phyloP scores from a whole-genome alignment of 2,329 filamentous ascomycete genomes.

The Lachnellula subtilissima region DNA sequence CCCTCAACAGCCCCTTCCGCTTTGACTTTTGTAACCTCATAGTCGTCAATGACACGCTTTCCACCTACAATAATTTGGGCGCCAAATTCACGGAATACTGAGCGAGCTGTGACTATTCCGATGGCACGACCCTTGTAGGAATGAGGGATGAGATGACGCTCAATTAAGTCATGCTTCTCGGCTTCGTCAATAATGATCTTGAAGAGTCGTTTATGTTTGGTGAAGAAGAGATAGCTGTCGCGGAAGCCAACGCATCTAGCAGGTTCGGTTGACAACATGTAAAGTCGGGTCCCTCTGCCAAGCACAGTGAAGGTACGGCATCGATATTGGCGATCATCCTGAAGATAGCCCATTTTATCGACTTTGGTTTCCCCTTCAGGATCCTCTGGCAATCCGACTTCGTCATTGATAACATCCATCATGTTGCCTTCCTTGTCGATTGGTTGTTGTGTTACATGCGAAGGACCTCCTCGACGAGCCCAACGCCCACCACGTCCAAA shows the following conservation, averaged over 20 bases:
- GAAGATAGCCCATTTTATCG: constrained; percentile 78
- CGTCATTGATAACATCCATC: constrained; percentile 85
- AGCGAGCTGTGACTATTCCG: constrained; percentile 91
- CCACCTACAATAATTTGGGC: constrained; percentile 91
- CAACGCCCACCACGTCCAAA: constrained; percentile 56
- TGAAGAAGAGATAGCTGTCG: constrained; percentile 98
- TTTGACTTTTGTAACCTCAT: constrained; percentile 70
- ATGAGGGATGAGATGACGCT: constrained; percentile 90
- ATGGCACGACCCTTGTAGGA: constrained; percentile 98
- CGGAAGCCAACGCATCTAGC: constrained; percentile 95
- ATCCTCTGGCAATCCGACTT: constrained; percentile 84
- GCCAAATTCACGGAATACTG: constrained; percentile 95
- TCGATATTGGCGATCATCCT: constrained; percentile 83
- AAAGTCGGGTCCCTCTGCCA: constrained; percentile 77
- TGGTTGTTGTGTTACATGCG: constrained; percentile 75
- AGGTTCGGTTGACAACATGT: constrained; percentile 98
- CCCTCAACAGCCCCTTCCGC: constrained; percentile 80
- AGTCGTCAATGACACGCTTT: constrained; percentile 81
- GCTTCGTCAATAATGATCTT: constrained; percentile 98
- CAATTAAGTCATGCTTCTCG: constrained; percentile 96
- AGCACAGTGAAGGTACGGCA: constrained; percentile 91
- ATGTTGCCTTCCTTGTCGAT: constrained; percentile 93
- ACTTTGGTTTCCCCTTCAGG: constrained; percentile 89
- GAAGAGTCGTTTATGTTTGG: constrained; percentile 91
- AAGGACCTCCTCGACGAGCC: constrained; percentile 60